Percentiles rank a stretch among this genome's conserved stretches.
phyloP scores from a whole-genome alignment of 305 asterid species.

The Striga hermonthica region DNA sequence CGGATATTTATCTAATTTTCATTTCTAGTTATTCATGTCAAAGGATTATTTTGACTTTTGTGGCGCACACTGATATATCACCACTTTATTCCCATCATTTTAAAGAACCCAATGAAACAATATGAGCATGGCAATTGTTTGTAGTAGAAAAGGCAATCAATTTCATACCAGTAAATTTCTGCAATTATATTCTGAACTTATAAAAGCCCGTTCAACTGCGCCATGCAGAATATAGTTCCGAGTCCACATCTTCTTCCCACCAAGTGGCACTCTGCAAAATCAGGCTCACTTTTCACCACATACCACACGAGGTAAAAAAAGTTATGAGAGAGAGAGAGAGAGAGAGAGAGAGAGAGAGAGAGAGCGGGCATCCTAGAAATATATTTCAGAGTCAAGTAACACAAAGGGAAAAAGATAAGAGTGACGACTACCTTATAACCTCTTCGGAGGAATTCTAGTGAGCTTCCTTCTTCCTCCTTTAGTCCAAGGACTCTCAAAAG shows the following conservation, averaged over 20 bases:
- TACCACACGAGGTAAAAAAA: not conserved
- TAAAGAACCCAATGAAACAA: not conserved
- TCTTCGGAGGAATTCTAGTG: constrained; percentile 87
- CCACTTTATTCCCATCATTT: not conserved
- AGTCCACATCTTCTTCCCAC: constrained; percentile 93
- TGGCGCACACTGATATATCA: too few relatives aligned
- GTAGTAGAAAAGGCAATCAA: not conserved
- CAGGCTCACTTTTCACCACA: not conserved
- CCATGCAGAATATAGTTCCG: constrained; percentile 83
- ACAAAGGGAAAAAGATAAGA: not conserved
- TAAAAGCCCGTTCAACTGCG: constrained; percentile 51
- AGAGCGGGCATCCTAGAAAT: not conserved
- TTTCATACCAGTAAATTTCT: not conserved
- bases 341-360: not conserved
- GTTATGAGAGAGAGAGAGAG: not conserved
- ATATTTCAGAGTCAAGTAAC: not conserved
- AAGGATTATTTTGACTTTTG: too few relatives aligned
- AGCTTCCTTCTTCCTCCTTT: constrained; percentile 90
- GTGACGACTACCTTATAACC: constrained; percentile 71
- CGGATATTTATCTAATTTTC: too few relatives aligned
- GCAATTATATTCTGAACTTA: not conserved
- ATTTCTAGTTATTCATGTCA: too few relatives aligned
- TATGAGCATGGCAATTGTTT: not conserved
- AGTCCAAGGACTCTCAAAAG: constrained; percentile 89
- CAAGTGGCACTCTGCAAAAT: constrained; percentile 72